Conservation (phyloP, 352 stramenopile genomes). For the Pythium aphanidermatum region DNA sequence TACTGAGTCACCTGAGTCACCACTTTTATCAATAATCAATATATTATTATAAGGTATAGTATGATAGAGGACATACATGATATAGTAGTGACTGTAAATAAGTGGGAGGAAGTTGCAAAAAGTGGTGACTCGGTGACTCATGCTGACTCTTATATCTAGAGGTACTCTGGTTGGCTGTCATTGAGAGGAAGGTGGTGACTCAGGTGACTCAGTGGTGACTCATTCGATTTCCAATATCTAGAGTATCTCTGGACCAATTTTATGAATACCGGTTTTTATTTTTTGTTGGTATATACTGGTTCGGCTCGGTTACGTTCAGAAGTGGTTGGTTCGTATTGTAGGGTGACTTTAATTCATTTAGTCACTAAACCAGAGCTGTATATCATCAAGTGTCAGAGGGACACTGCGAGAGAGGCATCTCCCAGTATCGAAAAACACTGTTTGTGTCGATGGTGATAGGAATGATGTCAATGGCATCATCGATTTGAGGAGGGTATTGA, state of each 20-base stretch:
- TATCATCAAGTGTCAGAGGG: constrained; percentile 14
- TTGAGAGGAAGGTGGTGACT: constrained; percentile 3
- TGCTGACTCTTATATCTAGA: constrained; percentile 4
- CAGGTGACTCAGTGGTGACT: constrained; percentile 4
- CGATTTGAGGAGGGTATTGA: constrained; percentile 17
- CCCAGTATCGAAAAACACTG: constrained; percentile 15
- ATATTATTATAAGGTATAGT: too few species aligned
- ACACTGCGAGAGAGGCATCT: constrained; percentile 10
- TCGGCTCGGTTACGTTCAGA: constrained; percentile 9
- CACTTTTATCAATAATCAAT: too few species aligned
- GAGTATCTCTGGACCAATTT: constrained; percentile 1
- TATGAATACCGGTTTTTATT: constrained; percentile 8
- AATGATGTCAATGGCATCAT: constrained; percentile 19
- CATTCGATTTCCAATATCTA: background rate
- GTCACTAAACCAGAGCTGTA: constrained; percentile 3
- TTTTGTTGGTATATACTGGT: constrained; percentile 9
- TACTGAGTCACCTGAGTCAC: too few species aligned
- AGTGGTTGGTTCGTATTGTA: constrained; percentile 17
- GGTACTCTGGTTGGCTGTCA: background rate
- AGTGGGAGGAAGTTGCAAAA: constrained; percentile 5
- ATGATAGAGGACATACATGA: too few species aligned
- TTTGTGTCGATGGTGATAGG: constrained; percentile 15
- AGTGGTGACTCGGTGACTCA: constrained; percentile 5
- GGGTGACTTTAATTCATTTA: constrained; percentile 11
- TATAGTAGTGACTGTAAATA: constrained; percentile 2